These are phyloP conservation scores for Talaromyces atroroseus DNA, from an alignment of 2,329 filamentous ascomycete species.

Conservation along the genomic window DNA sequence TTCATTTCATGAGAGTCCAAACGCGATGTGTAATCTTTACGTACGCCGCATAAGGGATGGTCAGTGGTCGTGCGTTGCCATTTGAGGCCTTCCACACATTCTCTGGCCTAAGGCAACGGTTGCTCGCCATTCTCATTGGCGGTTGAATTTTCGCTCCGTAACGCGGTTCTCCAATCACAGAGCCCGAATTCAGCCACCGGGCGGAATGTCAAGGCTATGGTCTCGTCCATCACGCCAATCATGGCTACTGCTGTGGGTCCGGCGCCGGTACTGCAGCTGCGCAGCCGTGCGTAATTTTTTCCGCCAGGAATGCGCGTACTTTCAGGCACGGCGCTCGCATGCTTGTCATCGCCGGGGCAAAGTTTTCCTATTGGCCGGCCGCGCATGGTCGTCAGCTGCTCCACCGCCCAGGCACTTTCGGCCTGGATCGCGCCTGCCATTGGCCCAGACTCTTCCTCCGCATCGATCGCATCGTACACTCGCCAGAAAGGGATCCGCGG, in stretches of 20 bases:
- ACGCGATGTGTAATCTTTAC: background rate
- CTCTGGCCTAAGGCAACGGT: background rate
- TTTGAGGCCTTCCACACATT: background rate
- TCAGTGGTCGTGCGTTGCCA: background rate
- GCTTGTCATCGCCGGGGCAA: constrained; percentile 2
- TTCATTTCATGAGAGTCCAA: background rate
- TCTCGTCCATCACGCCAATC: background rate
- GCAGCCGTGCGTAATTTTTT: background rate
- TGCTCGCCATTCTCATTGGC: background rate
- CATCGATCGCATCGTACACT: constrained; percentile 5
- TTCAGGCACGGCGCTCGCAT: background rate
- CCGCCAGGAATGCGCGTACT: background rate
- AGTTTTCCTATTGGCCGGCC: constrained; percentile 7
- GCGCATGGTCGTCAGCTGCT: constrained; percentile 1
- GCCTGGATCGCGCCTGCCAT: constrained; percentile 1
- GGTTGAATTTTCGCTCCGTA: background rate
- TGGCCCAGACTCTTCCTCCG: constrained; percentile 6
- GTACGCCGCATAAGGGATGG: no score
- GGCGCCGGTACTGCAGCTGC: background rate
- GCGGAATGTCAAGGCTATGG: background rate
- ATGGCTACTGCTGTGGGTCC: background rate
- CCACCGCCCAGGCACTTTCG: constrained; percentile 12
- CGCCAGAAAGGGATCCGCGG: constrained; percentile 4
- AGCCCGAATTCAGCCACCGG: background rate
- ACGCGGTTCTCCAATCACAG: background rate